Evolutionary conservation across 2,329 filamentous ascomycete species (phyloP), one percentile per base, ranked within the genome.

Genomic region (Aspergillus sp.): DNA sequence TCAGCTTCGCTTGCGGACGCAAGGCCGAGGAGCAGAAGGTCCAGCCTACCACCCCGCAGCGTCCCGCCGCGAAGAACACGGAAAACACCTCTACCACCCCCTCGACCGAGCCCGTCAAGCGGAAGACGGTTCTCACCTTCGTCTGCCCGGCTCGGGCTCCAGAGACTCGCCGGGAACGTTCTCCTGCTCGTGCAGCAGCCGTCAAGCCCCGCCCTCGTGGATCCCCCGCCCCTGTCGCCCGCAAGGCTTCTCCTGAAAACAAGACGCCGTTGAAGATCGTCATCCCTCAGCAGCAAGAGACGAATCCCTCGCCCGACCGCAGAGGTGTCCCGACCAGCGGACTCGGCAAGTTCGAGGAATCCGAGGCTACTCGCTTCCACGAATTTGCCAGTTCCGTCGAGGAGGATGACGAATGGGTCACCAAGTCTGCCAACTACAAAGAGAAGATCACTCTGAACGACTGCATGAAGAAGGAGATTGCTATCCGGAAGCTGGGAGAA

Each of bases 341-440:
- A 14, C 60, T 77, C 20, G 75, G 74, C 31, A 73, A 74, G 54
- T 77, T 78, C 45, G 72, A 78, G 58, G 72, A 74, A 47, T 78
- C 76, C 3, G 77, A 79, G 63, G 76, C 74, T 2, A 78, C 75
- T 39, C 72, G 77, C 52, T 98, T 97, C 72, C 91, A 97, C 73
- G 94, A 96, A 70, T 98, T 98, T 73, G 94, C 91, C 49, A 92
- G 90, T 72, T 92, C 91, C 53, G 84, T 87, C 59, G 83, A 89
- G 46, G 87, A 91, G 59, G 90, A 95, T 62, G 93, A 97, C 59
- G 93, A 96, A 68, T 99, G 95, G 95, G 91, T 96, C 31, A 87
- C 89, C 57, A 89, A 91, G 68, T 81, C 85, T 36, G 82, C 84
- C 7, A 84, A 85, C 32, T 81, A 87, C 64, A 83, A 83, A 57